phyloP scores from a whole-genome alignment of 352 stramenopile genomes.

The Globisporangium takayamanum region DNA sequence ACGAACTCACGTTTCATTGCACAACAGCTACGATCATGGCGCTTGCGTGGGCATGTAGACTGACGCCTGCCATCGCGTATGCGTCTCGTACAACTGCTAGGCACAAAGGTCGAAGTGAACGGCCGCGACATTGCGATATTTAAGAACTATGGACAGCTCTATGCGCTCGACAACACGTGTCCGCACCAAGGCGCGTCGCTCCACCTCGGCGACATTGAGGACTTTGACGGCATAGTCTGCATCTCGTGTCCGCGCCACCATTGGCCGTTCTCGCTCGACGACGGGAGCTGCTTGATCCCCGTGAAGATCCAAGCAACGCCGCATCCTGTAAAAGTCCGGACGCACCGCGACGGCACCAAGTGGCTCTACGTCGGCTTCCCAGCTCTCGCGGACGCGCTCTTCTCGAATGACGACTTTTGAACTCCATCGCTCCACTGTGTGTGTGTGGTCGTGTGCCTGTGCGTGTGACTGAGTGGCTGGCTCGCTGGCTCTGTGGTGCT shows the following conservation, averaged over 20 bases:
- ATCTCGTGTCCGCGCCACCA: slow-evolving; percentile 75
- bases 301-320: slow-evolving; percentile 43
- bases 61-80: background rate
- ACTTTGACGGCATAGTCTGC: slow-evolving; percentile 63
- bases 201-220: slow-evolving; percentile 83
- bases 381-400: slow-evolving; percentile 44
- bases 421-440: too few relatives aligned
- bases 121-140: slow-evolving; percentile 75
- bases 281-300: slow-evolving; percentile 58
- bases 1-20: slow-evolving; percentile 4
- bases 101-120: slow-evolving; percentile 56
- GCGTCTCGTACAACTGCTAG: slow-evolving; percentile 15
- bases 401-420: slow-evolving; percentile 78
- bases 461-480: too few relatives aligned
- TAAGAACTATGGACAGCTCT: slow-evolving; percentile 60
- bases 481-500: too few relatives aligned
- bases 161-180: slow-evolving; percentile 72
- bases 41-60: background rate
- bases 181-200: slow-evolving; percentile 76
- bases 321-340: slow-evolving; percentile 54
- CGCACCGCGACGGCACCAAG: slow-evolving; percentile 30
- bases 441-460: too few relatives aligned
- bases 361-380: slow-evolving; percentile 71
- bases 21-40: background rate
- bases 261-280: slow-evolving; percentile 76